phyloP scores from a whole-genome alignment of 2,329 filamentous ascomycete genomes.

The Xylaria sp. region DNA sequence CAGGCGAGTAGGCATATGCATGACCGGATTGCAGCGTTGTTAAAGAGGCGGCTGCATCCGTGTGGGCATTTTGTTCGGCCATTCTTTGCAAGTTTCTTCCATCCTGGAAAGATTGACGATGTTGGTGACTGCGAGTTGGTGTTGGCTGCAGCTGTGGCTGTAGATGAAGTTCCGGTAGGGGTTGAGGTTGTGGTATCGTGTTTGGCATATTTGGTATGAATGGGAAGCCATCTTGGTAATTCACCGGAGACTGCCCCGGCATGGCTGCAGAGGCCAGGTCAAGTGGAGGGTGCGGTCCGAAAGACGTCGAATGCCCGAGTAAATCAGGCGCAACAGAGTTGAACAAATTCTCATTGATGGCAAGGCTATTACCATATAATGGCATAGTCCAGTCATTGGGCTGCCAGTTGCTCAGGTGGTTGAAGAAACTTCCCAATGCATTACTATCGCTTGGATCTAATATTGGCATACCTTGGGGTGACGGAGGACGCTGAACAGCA shows the following conservation, averaged over 20 bases:
- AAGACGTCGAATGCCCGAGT: constrained; percentile 69
- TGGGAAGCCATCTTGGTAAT: constrained; percentile 38
- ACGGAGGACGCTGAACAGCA: constrained; percentile 60
- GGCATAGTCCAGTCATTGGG: constrained; percentile 54
- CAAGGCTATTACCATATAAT: constrained; percentile 58
- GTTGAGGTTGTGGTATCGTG: constrained; percentile 27
- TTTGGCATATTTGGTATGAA: constrained; percentile 36
- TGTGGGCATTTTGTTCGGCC: constrained; percentile 36
- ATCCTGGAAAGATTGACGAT: constrained; percentile 25
- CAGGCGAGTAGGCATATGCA: constrained; percentile 29
- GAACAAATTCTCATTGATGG: constrained; percentile 57
- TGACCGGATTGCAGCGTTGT: constrained; percentile 39
- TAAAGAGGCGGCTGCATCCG: constrained; percentile 39
- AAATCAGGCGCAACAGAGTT: constrained; percentile 66
- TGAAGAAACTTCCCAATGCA: constrained; percentile 63
- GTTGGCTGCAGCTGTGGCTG: not conserved
- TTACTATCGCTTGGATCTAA: constrained; percentile 67
- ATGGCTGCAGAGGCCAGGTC: constrained; percentile 36
- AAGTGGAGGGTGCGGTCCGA: constrained; percentile 57
- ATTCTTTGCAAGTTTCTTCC: constrained; percentile 30
- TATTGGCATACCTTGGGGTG: constrained; percentile 68
- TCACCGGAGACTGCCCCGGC: constrained; percentile 35
- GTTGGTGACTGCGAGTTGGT: constrained; percentile 13
- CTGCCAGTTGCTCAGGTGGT: constrained; percentile 58
- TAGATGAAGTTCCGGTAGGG: constrained; percentile 27